phyloP scores from a whole-genome alignment of 495 filamentous ascomycete genomes.

The Lepraria neglecta region DNA sequence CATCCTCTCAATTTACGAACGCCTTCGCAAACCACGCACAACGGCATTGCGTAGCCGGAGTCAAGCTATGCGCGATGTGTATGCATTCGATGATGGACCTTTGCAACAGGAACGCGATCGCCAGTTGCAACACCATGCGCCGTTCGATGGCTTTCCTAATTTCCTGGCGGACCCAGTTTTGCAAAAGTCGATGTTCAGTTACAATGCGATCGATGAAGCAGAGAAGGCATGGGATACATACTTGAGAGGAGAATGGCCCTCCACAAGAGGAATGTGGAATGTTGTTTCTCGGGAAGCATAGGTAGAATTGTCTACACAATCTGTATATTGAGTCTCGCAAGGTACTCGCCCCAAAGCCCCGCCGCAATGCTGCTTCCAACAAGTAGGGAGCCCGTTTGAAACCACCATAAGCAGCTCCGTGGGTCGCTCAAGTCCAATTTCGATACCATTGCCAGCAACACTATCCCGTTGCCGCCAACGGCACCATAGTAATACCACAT shows the following conservation, averaged over 20 bases:
- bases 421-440: background rate
- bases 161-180: background rate
- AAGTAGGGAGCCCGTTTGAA: background rate
- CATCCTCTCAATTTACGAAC: background rate
- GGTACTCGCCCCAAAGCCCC: background rate
- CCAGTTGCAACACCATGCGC: background rate
- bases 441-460: background rate
- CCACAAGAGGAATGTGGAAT: background rate
- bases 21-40: background rate
- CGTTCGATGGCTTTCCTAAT: background rate
- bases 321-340: background rate
- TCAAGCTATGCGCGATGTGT: background rate
- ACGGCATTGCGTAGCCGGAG: background rate
- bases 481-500: background rate
- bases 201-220: constrained; percentile 1
- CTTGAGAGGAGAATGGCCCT: constrained; percentile 5
- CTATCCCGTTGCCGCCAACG: background rate
- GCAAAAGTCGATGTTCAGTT: background rate
- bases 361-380: background rate
- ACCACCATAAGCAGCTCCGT: constrained; percentile 7
- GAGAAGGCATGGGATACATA: background rate
- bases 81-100: background rate
- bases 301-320: background rate
- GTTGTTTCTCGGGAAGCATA: background rate
- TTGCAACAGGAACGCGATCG: constrained; percentile 7